Conservation (phyloP, 164 flowering plant species). For the Kingdonia uniflora region DNA sequence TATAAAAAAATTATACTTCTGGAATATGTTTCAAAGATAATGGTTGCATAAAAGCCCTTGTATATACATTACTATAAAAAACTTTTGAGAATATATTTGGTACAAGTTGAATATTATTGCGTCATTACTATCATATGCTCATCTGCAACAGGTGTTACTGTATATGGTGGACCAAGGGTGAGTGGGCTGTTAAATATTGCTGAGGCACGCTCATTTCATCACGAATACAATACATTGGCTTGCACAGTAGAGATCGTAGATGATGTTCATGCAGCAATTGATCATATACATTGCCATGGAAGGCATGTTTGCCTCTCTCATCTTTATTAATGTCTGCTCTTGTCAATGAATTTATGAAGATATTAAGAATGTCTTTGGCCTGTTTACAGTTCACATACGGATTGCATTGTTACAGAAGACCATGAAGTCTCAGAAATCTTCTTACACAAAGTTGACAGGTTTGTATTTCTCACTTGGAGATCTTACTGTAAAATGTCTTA, state of each 20-base stretch:
- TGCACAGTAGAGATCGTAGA: conserved; percentile 93
- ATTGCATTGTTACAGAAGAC: conserved; percentile 81
- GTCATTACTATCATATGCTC: no score
- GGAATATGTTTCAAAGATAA: no score
- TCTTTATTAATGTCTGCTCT: neutral
- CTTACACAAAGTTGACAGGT: conserved; percentile 90
- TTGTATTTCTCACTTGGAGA: neutral
- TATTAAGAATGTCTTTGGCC: neutral
- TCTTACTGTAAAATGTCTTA: neutral
- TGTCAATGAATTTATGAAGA: neutral
- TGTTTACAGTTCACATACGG: conserved; percentile 84
- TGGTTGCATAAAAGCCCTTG: no score
- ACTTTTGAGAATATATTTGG: no score
- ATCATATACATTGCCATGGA: conserved; percentile 89
- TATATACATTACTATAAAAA: no score
- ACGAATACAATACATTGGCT: conserved; percentile 77
- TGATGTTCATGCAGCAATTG: conserved; percentile 77
- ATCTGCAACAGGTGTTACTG: conserved; percentile 47
- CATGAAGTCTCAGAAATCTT: conserved; percentile 60
- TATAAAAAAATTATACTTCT: no score
- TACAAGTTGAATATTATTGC: no score
- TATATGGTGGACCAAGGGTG: conserved; percentile 84
- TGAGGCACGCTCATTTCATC: conserved; percentile 59
- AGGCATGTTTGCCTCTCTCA: conserved; percentile 33
- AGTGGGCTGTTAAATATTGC: conserved; percentile 47